Percentiles rank a stretch among this genome's conserved stretches.
Evolutionary conservation across 2,329 filamentous ascomycete species (phyloP).

Genomic region (Phyllosticta paracitricarpa): DNA sequence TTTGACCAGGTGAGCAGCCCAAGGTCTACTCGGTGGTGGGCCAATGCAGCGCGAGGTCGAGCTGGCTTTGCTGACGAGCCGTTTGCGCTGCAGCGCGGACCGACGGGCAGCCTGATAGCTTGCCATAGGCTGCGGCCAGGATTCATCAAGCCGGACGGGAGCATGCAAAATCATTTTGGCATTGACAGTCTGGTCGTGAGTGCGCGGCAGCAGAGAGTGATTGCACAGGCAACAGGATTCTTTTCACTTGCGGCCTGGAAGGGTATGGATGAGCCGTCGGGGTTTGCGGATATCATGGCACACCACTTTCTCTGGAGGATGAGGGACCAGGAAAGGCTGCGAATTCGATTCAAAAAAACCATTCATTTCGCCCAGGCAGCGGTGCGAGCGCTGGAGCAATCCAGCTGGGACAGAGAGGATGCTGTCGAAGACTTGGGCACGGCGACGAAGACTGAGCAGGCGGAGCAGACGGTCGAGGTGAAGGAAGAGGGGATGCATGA

Average conservation of each 20-base stretch:
- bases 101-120: not conserved
- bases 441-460: slow-evolving; percentile 12
- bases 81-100: not conserved
- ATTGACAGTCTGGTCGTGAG: not conserved
- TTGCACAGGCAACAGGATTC: slow-evolving; percentile 60
- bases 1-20: too few relatives aligned
- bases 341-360: slow-evolving; percentile 40
- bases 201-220: slow-evolving; percentile 46
- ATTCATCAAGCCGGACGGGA: not conserved
- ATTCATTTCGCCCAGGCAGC: slow-evolving; percentile 48
- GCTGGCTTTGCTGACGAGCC: not conserved
- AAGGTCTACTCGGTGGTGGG: too few relatives aligned
- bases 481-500: not conserved
- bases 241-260: slow-evolving; percentile 63
- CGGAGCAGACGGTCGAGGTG: not conserved
- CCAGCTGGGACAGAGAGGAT: slow-evolving; percentile 62
- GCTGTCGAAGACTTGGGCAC: slow-evolving; percentile 57
- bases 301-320: slow-evolving; percentile 51
- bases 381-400: slow-evolving; percentile 55
- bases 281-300: slow-evolving; percentile 52
- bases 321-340: slow-evolving; percentile 51
- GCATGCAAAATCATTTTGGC: not conserved
- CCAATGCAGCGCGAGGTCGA: too few relatives aligned
- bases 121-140: not conserved
- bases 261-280: slow-evolving; percentile 51